phyloP scores from a whole-genome alignment of 306 rosid genomes.

The Casuarina equisetifolia region DNA sequence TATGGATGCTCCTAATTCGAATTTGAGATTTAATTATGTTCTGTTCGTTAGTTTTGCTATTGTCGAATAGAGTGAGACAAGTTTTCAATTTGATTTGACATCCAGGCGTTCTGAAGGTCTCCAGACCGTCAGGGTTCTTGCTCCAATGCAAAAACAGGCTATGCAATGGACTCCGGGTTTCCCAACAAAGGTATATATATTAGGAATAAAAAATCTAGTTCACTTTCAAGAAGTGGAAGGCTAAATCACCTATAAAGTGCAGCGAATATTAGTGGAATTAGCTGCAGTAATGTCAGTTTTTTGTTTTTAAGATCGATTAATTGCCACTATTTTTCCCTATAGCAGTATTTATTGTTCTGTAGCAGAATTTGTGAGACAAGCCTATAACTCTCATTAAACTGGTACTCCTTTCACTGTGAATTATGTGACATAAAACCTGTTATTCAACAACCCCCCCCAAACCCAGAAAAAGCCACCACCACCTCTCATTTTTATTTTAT shows the following conservation, averaged over 20 bases:
- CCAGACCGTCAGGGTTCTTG: slow-evolving; percentile 79
- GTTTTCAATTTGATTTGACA: slow-evolving; percentile 21
- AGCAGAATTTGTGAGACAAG: neutral
- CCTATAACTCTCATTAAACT: neutral
- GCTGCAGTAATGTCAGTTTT: neutral
- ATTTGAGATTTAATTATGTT: slow-evolving; percentile 4
- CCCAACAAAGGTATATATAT: slow-evolving; percentile 83
- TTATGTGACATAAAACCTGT: neutral
- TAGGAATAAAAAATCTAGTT: neutral
- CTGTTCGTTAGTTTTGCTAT: slow-evolving; percentile 15
- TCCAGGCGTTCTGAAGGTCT: slow-evolving; percentile 88
- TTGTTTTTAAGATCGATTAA: neutral
- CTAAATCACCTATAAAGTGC: neutral
- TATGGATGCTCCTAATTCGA: slow-evolving; percentile 8
- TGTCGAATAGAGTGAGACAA: slow-evolving; percentile 17
- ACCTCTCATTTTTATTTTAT: no score
- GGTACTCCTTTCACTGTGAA: neutral
- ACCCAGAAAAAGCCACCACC: no score
- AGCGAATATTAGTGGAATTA: neutral
- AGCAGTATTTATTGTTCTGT: neutral
- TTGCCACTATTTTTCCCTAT: neutral
- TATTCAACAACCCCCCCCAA: neutral
- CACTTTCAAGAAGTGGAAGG: slow-evolving; percentile 8
- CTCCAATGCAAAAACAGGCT: slow-evolving; percentile 80
- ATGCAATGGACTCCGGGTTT: slow-evolving; percentile 77